Conservation (phyloP, 192 early-diverging fungal species). For the Coemansia sp. region DNA sequence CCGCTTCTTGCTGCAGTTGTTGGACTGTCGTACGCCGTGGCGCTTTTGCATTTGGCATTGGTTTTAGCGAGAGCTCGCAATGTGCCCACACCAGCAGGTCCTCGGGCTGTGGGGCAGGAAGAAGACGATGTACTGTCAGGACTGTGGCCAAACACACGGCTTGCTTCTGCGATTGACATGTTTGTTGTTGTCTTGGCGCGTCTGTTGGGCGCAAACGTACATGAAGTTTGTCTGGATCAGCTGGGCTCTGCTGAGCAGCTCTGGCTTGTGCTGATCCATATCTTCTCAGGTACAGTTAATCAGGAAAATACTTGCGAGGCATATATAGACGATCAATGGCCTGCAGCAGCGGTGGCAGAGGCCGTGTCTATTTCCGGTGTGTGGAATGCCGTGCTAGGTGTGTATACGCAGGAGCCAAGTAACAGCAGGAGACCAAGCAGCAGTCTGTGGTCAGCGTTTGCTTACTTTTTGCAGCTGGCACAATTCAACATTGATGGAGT, state of each 20-base stretch:
- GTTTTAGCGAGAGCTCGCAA: conserved; percentile 8
- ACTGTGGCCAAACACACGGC: conserved; percentile 12
- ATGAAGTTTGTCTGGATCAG: not conserved
- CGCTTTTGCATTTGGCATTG: conserved; percentile 32
- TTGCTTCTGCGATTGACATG: conserved; percentile 27
- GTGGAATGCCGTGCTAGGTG: conserved; percentile 18
- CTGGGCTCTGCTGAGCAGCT: conserved; percentile 17
- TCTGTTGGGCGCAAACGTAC: conserved; percentile 11
- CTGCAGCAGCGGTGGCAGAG: not conserved
- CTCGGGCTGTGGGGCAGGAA: conserved; percentile 35
- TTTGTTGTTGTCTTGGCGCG: conserved; percentile 20
- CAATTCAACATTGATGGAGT: conserved; percentile 47
- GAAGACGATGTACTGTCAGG: conserved; percentile 21
- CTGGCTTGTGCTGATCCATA: conserved; percentile 35
- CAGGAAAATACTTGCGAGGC: not conserved
- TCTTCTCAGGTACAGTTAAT: conserved; percentile 11
- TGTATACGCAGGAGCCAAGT: not conserved
- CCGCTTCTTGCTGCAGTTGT: conserved; percentile 15
- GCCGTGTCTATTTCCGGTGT: conserved; percentile 15
- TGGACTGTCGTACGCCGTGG: conserved; percentile 23
- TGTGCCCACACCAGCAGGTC: conserved; percentile 7
- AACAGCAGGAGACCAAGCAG: not conserved
- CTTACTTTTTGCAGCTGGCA: conserved; percentile 20
- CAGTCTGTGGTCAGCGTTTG: conserved; percentile 32
- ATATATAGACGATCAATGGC: not conserved